A percentile compares a stretch with the other conserved stretches of the same genome.
Evolutionary conservation across 768 basidiomycete species (phyloP).

Genomic region (Collybia mongolica): DNA sequence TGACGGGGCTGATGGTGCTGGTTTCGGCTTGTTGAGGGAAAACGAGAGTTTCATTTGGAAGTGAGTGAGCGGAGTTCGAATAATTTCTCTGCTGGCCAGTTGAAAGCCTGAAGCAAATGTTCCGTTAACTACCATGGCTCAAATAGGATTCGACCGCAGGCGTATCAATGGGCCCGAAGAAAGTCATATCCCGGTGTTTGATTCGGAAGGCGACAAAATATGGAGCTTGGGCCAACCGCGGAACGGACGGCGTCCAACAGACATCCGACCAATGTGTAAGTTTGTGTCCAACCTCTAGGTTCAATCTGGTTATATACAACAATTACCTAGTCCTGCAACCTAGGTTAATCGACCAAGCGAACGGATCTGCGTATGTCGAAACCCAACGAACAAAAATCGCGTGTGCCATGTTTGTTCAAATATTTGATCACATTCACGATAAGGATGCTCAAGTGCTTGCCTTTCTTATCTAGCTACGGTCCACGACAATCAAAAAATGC

Average conservation of each 20-base stretch:
- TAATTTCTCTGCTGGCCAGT: slow-evolving; percentile 6
- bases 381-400: slow-evolving; percentile 90
- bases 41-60: slow-evolving; percentile 84
- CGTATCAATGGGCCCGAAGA: slow-evolving; percentile 91
- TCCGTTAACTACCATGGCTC: slow-evolving; percentile 47
- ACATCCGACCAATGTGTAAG: slow-evolving; percentile 86
- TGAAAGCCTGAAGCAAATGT: too few relatives aligned
- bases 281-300: slow-evolving; percentile 14
- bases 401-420: slow-evolving; percentile 81
- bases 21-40: slow-evolving; percentile 69
- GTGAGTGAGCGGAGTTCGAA: slow-evolving; percentile 35
- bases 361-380: slow-evolving; percentile 97
- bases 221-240: slow-evolving; percentile 40
- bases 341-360: slow-evolving; percentile 89
- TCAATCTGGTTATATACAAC: slow-evolving; percentile 6
- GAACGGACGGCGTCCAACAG: slow-evolving; percentile 49
- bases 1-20: slow-evolving; percentile 39
- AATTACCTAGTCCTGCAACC: slow-evolving; percentile 72
- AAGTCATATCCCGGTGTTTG: slow-evolving; percentile 65
- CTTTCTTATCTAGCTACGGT: slow-evolving; percentile 56
- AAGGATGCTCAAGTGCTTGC: slow-evolving; percentile 4
- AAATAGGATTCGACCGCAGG: slow-evolving; percentile 74
- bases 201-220: slow-evolving; percentile 29
- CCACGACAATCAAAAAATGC: slow-evolving; percentile 82
- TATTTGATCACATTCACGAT: slow-evolving; percentile 1